Conservation (phyloP, 2,329 filamentous ascomycete genomes). For the Diaporthe longicolla region DNA sequence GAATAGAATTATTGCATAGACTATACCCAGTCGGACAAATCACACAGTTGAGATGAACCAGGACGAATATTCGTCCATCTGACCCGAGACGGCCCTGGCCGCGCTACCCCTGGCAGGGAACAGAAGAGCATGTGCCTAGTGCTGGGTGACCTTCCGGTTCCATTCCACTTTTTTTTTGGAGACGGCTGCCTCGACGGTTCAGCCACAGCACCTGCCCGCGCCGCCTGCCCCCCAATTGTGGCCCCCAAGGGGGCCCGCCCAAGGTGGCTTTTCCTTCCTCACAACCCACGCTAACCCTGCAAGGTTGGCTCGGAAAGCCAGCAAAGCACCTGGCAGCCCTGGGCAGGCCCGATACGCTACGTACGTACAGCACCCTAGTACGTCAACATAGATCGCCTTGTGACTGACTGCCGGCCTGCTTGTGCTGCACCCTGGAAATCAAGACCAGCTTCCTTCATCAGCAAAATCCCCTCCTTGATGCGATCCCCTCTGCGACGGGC, state of each 20-base stretch:
- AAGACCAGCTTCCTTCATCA: constrained; percentile 30
- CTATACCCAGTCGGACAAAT: not conserved
- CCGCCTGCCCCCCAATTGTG: not conserved
- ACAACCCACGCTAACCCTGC: constrained; percentile 32
- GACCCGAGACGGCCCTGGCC: constrained; percentile 20
- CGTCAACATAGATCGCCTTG: constrained; percentile 33
- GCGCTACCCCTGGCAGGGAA: constrained; percentile 5
- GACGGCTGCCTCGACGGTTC: not conserved
- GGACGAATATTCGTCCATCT: constrained; percentile 15
- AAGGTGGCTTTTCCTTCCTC: constrained; percentile 21
- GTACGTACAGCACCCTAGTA: constrained; percentile 30
- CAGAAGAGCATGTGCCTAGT: constrained; percentile 14
- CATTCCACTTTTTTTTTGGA: not conserved
- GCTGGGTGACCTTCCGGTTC: not conserved
- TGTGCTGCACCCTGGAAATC: constrained; percentile 25
- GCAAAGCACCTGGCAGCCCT: constrained; percentile 32
- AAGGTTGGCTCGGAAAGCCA: constrained; percentile 34
- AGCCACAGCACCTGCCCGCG: constrained; percentile 20
- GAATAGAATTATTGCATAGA: not conserved
- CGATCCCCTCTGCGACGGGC: constrained; percentile 27
- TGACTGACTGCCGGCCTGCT: constrained; percentile 34
- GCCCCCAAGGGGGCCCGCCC: not conserved
- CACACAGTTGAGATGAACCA: constrained; percentile 3
- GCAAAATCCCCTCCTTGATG: constrained; percentile 10
- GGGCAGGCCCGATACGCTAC: constrained; percentile 22